Evolutionary conservation across 805 yeast species (phyloP).

Genomic region (Myxozyma kluyveri): DNA sequence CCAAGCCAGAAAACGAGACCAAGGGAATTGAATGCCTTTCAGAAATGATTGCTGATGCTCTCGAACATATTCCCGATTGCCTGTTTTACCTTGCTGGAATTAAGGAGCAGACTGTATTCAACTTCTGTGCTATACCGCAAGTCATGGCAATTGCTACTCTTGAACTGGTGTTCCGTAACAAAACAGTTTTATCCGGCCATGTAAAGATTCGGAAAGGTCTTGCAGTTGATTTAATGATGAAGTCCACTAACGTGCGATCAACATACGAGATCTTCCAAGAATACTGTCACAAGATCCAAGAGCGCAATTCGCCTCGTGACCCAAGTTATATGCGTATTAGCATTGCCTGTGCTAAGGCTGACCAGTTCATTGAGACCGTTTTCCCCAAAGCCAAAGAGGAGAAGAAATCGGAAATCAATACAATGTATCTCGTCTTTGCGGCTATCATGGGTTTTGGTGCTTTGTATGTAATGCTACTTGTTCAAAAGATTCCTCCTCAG

Average conservation of each 20-base stretch:
- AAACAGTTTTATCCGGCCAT: slow-evolving; percentile 61
- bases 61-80: slow-evolving; percentile 73
- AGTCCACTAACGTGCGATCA: slow-evolving; percentile 70
- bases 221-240: slow-evolving; percentile 55
- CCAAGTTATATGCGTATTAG: slow-evolving; percentile 84
- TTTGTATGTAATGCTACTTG: too few relatives aligned
- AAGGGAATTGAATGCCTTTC: slow-evolving; percentile 74
- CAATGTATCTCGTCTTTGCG: too few relatives aligned
- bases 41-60: slow-evolving; percentile 74
- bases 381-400: slow-evolving; percentile 27
- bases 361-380: slow-evolving; percentile 71
- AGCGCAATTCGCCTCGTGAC: slow-evolving; percentile 72
- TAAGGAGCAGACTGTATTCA: slow-evolving; percentile 77
- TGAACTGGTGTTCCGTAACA: slow-evolving; percentile 79
- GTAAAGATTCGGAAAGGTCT: slow-evolving; percentile 90
- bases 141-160: slow-evolving; percentile 98
- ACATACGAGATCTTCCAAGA: slow-evolving; percentile 73
- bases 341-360: slow-evolving; percentile 81
- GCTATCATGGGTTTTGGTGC: too few relatives aligned
- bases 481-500: too few relatives aligned
- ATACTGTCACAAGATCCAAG: slow-evolving; percentile 73
- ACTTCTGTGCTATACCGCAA: slow-evolving; percentile 96
- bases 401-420: background rate
- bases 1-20: slow-evolving; percentile 45
- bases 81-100: slow-evolving; percentile 72